A percentile compares a stretch with the other conserved stretches of the same genome.
Conservation (phyloP, 352 stramenopile species). For the Thalassiosira mediterranea region DNA sequence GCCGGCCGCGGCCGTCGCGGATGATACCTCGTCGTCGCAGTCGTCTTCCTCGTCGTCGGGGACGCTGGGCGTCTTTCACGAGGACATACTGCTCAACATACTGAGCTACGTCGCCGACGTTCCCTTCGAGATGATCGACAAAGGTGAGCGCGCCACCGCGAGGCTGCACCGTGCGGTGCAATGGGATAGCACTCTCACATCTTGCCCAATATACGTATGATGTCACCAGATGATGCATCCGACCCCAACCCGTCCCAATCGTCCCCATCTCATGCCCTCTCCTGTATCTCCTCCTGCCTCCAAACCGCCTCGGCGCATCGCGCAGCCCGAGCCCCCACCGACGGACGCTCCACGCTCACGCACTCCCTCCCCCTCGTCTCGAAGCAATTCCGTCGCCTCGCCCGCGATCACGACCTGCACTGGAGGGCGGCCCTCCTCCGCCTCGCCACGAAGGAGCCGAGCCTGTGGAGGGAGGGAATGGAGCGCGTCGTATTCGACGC, state of each 20-base stretch:
- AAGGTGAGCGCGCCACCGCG: conserved; percentile 1
- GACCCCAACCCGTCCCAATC: conserved; percentile 3
- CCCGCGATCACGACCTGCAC: conserved; percentile 47
- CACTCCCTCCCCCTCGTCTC: conserved; percentile 64
- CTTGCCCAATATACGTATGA: conserved; percentile 1
- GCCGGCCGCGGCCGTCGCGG: not conserved
- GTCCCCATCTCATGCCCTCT: conserved; percentile 3
- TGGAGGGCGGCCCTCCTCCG: conserved; percentile 62
- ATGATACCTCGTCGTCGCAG: not conserved
- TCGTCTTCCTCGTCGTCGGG: too few species aligned
- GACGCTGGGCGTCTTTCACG: conserved; percentile 41
- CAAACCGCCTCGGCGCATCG: conserved; percentile 1
- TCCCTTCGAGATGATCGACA: conserved; percentile 54
- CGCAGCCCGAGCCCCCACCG: conserved; percentile 20
- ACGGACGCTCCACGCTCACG: conserved; percentile 48
- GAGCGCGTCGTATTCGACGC: conserved; percentile 48
- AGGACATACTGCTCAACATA: conserved; percentile 66
- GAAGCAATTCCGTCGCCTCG: conserved; percentile 64
- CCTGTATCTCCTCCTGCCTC: conserved; percentile 2
- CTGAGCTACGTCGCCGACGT: conserved; percentile 72
- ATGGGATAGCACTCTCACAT: too few species aligned
- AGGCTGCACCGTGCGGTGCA: not conserved
- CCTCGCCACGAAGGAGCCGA: conserved; percentile 30
- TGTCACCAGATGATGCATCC: not conserved
- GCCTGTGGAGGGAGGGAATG: conserved; percentile 59